These are phyloP conservation scores for Pseudogymnoascus sp. DNA, from an alignment of 2,329 filamentous ascomycete genomes.

Conservation along the genomic window DNA sequence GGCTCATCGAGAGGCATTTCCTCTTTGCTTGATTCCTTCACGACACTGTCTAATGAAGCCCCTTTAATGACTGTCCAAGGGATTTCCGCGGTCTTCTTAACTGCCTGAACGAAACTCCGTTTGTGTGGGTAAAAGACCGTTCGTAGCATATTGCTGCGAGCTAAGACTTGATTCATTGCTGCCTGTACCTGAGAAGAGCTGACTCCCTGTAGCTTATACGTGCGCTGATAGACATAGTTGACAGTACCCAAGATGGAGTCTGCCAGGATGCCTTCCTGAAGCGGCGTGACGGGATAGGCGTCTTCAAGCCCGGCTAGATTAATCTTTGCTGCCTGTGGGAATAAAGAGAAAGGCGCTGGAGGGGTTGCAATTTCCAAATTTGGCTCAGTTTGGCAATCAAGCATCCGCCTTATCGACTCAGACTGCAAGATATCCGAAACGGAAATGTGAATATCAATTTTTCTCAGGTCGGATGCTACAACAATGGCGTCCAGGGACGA, in stretches of 20 bases:
- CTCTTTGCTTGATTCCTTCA: background rate
- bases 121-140: constrained; percentile 1
- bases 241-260: constrained; percentile 27
- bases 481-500: background rate
- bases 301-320: constrained; percentile 26
- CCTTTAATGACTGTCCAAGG: background rate
- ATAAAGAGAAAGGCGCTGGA: background rate
- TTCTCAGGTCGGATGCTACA: constrained; percentile 1
- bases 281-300: constrained; percentile 31
- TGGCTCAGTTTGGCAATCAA: background rate
- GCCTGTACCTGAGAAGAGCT: background rate
- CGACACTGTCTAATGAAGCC: background rate
- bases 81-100: background rate
- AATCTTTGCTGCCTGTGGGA: constrained; percentile 5
- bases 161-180: background rate
- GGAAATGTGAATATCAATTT: background rate
- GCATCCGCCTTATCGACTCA: background rate
- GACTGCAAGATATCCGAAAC: background rate
- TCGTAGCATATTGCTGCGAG: background rate
- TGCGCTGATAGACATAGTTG: constrained; percentile 29
- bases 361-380: background rate
- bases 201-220: background rate
- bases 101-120: background rate
- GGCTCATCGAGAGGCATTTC: background rate
- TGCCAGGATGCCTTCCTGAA: constrained; percentile 34